phyloP scores from a whole-genome alignment of 352 stramenopile species.

The Blastocystis sp. region DNA sequence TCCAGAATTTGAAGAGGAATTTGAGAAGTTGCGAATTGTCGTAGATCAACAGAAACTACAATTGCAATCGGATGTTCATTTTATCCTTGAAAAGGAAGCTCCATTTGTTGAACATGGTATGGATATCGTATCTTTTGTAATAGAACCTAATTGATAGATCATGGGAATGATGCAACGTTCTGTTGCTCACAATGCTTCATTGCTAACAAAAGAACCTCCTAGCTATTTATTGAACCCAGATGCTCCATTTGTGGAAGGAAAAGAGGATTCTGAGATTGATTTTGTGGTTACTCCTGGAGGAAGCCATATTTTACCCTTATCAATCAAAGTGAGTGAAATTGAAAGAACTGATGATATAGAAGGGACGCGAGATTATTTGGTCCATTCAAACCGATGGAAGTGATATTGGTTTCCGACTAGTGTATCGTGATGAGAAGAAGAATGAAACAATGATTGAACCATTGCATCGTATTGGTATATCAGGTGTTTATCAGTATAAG shows the following conservation, averaged over 20 bases:
- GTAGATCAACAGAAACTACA: constrained; percentile 52
- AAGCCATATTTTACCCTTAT: constrained; percentile 24
- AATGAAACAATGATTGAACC: constrained; percentile 41
- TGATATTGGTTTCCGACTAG: constrained; percentile 16
- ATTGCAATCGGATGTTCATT: constrained; percentile 55
- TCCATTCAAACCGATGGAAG: background rate
- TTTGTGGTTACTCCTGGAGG: constrained; percentile 22
- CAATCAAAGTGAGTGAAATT: constrained; percentile 20
- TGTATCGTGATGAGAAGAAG: constrained; percentile 26
- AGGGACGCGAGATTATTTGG: constrained; percentile 49
- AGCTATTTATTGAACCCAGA: constrained; percentile 1
- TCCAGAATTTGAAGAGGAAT: background rate
- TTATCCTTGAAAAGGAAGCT: constrained; percentile 33
- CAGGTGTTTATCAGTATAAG: background rate
- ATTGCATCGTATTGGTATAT: background rate
- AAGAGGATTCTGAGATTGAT: constrained; percentile 58
- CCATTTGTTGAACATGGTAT: constrained; percentile 21
- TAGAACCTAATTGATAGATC: background rate
- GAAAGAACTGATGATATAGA: background rate
- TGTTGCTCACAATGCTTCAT: background rate
- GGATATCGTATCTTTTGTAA: background rate
- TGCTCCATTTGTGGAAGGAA: constrained; percentile 44
- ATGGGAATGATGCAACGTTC: constrained; percentile 53
- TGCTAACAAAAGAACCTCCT: constrained; percentile 2
- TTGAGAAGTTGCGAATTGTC: constrained; percentile 40